phyloP scores from a whole-genome alignment of 2,329 filamentous ascomycete species.

The Colletotrichum sp. region DNA sequence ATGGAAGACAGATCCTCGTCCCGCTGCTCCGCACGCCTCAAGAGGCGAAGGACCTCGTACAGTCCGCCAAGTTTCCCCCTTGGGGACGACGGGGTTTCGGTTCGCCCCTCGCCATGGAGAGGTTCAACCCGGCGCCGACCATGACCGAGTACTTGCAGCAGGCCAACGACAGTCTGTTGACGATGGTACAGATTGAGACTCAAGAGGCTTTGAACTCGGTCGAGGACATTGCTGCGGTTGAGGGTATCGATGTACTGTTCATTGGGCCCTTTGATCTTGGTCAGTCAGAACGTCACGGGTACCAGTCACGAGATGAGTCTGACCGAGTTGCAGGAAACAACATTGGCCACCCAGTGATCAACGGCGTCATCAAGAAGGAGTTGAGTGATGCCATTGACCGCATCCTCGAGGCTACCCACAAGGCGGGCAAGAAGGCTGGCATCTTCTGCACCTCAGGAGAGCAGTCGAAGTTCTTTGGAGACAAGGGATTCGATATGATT shows the following conservation, averaged over 20 bases:
- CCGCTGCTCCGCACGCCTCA: slow-evolving; percentile 60
- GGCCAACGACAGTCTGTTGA: slow-evolving; percentile 62
- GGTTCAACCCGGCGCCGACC: slow-evolving; percentile 50
- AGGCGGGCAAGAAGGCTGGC: slow-evolving; percentile 70
- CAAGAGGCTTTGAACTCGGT: slow-evolving; percentile 64
- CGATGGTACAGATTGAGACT: slow-evolving; percentile 73
- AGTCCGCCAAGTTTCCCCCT: slow-evolving; percentile 61
- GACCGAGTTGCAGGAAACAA: slow-evolving; percentile 50
- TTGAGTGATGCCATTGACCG: slow-evolving; percentile 64
- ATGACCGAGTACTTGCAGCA: slow-evolving; percentile 62
- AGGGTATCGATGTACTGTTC: slow-evolving; percentile 68
- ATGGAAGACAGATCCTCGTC: slow-evolving; percentile 45
- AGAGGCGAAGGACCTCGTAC: slow-evolving; percentile 55
- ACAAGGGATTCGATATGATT: slow-evolving; percentile 67
- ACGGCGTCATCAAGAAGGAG: slow-evolving; percentile 63
- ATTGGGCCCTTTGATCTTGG: slow-evolving; percentile 72
- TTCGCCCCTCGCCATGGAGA: slow-evolving; percentile 58
- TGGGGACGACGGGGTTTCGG: slow-evolving; percentile 59
- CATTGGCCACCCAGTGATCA: slow-evolving; percentile 65
- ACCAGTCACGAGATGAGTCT: neutral
- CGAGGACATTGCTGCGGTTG: slow-evolving; percentile 65
- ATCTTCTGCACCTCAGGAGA: slow-evolving; percentile 63
- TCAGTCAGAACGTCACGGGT: neutral
- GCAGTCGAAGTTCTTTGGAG: slow-evolving; percentile 59
- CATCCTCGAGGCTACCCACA: slow-evolving; percentile 61